A percentile compares a stretch with the other conserved stretches of the same genome.
phyloP scores from a whole-genome alignment of 352 stramenopile genomes.

The Phytopythium delawarense region DNA sequence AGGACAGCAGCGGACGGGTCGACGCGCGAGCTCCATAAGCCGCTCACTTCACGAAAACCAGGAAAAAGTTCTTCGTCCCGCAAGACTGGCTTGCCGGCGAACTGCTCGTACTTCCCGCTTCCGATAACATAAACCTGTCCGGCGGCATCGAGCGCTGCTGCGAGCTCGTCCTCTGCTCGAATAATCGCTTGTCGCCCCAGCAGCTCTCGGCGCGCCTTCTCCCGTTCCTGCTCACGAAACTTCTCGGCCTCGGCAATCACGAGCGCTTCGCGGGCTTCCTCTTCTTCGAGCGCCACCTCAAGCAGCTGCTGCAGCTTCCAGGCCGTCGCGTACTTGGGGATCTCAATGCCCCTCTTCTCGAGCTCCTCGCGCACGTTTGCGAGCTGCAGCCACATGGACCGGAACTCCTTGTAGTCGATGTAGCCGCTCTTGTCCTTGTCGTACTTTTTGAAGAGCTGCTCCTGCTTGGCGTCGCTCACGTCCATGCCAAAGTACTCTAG shows the following conservation, averaged over 20 bases:
- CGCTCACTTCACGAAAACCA: slow-evolving; percentile 55
- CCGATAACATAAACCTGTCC: slow-evolving; percentile 93
- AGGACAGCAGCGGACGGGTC: slow-evolving; percentile 11
- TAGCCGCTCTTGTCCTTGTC: slow-evolving; percentile 88
- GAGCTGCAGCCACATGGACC: slow-evolving; percentile 87
- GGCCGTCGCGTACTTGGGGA: slow-evolving; percentile 84
- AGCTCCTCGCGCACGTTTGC: slow-evolving; percentile 82
- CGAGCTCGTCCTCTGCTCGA: slow-evolving; percentile 80
- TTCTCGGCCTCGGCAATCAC: slow-evolving; percentile 75
- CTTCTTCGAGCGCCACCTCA: slow-evolving; percentile 85
- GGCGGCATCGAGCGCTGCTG: slow-evolving; percentile 84
- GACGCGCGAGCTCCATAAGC: slow-evolving; percentile 57
- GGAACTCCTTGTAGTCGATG: slow-evolving; percentile 95
- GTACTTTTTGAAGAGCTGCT: slow-evolving; percentile 91
- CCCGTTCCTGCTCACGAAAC: slow-evolving; percentile 72
- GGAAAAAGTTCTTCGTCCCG: slow-evolving; percentile 57
- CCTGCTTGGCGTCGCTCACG: slow-evolving; percentile 88
- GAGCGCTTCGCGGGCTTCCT: slow-evolving; percentile 81
- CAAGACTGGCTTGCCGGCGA: slow-evolving; percentile 46
- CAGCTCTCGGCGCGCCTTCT: slow-evolving; percentile 47
- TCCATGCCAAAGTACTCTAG: slow-evolving; percentile 92
- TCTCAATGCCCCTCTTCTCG: slow-evolving; percentile 77
- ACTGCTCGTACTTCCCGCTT: slow-evolving; percentile 79
- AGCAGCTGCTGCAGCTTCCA: slow-evolving; percentile 84
- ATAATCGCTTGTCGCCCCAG: slow-evolving; percentile 50